A percentile compares a stretch with the other conserved stretches of the same genome.
Evolutionary conservation across 352 stramenopile species (phyloP).

Genomic region (Phytophthora idaei): DNA sequence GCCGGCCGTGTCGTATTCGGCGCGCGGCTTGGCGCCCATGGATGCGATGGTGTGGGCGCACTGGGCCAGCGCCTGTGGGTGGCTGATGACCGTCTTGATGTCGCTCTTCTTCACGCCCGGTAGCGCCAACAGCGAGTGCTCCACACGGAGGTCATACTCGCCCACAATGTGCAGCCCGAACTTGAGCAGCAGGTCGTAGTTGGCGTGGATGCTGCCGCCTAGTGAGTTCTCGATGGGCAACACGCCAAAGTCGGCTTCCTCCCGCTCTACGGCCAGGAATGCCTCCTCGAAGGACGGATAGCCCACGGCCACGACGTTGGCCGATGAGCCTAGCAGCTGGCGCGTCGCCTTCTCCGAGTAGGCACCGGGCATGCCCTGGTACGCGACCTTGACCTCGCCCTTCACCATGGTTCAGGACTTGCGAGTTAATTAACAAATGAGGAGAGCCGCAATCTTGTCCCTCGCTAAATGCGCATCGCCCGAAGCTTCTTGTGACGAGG

Average conservation of each 20-base stretch:
- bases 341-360: conserved; percentile 97
- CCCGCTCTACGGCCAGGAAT: conserved; percentile 69
- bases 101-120: conserved; percentile 85
- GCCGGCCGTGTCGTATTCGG: conserved; percentile 97
- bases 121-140: conserved; percentile 94
- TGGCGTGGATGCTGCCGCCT: conserved; percentile 95
- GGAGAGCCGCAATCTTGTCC: neutral
- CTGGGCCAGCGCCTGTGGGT: conserved; percentile 97
- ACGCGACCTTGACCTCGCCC: conserved; percentile 89
- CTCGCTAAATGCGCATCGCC: neutral
- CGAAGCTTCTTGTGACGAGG: conserved; percentile 3
- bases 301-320: conserved; percentile 73
- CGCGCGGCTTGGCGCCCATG: conserved; percentile 75
- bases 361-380: conserved; percentile 96
- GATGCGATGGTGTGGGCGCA: conserved; percentile 94
- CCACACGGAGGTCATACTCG: conserved; percentile 82
- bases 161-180: conserved; percentile 79
- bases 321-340: conserved; percentile 83
- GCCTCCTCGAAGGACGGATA: conserved; percentile 48
- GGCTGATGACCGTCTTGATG: conserved; percentile 96
- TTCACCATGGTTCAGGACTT: conserved; percentile 18
- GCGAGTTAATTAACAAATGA: neutral
- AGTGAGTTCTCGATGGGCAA: conserved; percentile 97
- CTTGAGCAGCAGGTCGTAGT: conserved; percentile 92
- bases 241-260: conserved; percentile 94